Base-by-base conservation (phyloP, 2,329 filamentous ascomycete genomes). In the Colletotrichum sp. region DNA sequence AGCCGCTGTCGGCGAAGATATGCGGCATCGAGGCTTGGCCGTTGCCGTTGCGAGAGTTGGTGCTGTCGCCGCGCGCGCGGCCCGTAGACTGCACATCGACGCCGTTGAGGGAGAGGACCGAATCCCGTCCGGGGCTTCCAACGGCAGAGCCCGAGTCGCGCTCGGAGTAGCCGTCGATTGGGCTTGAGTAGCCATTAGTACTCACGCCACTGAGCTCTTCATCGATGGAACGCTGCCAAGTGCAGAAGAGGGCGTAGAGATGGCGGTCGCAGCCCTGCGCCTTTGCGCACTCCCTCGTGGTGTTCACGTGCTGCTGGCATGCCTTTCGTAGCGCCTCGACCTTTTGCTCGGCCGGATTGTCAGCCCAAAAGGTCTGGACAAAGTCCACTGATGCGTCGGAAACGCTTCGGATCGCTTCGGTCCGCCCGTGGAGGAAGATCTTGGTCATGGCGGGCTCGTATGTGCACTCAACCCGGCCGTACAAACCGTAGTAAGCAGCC, bases 371-470 rank as follows among this genome's bases (percentile, higher is more conserved):
- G 0, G 94, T 95, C 83, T 95, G 95, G 9, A 99, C 93, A 81
- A 98, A 99, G 69, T 96, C 90, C n/a, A 96, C 91, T 1, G 94
- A 94, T 78, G 98, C 96, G 1, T 92, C 90, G 0, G 96, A 95
- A 2, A 98, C 96, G 0, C 95, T 93, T 62, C 97, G 92, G 78
- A 99, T 94, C 6, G 97, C 96, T 85, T 99, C 97, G 0, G 97
- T 99, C 62, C 97, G 94, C 13, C 97, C 97, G 83, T 99, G 97
- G 76, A 98, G 92, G 86, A 92, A 99, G 75, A 94, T 89, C 85
- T 99, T 99, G 68, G 97, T 99, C 97, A 99, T 99, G 57, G 97
- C 96, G 9, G 97, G 97, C 85, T 99, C 97, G 83, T 99, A 99
- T 0, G 96, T 97, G 82, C 95, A 98, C 84, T 99, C 97, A 2